Conservation (phyloP, 1,284 basidiomycete species). For the Ustilago hordei region DNA sequence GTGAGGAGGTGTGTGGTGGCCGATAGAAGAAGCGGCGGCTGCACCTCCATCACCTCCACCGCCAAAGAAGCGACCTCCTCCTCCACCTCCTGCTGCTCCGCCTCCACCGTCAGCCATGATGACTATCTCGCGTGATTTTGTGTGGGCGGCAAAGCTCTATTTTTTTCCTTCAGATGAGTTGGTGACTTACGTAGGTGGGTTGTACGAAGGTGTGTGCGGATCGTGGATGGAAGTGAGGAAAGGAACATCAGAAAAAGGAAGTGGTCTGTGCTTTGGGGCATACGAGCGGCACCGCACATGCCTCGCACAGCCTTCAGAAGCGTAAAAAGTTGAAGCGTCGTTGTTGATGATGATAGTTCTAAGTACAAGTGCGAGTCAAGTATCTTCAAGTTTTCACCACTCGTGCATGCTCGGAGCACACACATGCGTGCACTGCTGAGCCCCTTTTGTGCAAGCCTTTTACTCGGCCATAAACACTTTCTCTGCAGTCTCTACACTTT, state of each 20-base stretch:
- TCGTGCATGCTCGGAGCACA: no score
- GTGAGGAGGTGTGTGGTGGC: background rate
- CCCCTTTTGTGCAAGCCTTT: no score
- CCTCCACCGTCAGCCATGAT: slow-evolving; percentile 9
- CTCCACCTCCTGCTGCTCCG: slow-evolving; percentile 5
- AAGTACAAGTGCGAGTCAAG: no score
- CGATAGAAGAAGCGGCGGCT: slow-evolving; percentile 8
- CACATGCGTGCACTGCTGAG: no score
- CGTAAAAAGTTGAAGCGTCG: no score
- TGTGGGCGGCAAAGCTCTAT: background rate
- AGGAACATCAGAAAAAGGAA: background rate
- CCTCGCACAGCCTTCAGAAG: slow-evolving; percentile 1
- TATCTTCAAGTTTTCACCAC: no score
- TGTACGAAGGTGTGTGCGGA: background rate
- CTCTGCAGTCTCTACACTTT: no score
- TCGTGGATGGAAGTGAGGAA: background rate
- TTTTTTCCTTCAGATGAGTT: background rate
- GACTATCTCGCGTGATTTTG: background rate
- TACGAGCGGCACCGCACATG: background rate
- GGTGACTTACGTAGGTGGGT: background rate
- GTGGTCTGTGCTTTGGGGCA: background rate
- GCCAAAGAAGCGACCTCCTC: slow-evolving; percentile 3
- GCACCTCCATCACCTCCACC: slow-evolving; percentile 12
- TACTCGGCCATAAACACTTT: no score
- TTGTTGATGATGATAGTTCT: no score